Evolutionary conservation across 257 asterid species (phyloP).

Genomic region (Cinchona pubescens): DNA sequence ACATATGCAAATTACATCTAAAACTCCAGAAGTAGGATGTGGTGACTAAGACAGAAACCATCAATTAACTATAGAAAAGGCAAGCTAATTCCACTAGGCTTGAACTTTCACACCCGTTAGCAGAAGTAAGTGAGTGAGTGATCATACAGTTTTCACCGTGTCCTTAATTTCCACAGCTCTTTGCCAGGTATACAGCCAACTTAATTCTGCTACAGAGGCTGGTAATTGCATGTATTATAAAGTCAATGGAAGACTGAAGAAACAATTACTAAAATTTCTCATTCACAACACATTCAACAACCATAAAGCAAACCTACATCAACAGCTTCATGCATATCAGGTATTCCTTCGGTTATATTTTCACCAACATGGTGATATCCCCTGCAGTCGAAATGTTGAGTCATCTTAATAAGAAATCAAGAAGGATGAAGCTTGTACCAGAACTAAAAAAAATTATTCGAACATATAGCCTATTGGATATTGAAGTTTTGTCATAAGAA

Average conservation of each 20-base stretch:
- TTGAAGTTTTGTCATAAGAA: neutral
- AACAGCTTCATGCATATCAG: constrained; percentile 93
- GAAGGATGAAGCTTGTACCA: neutral
- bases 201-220: neutral
- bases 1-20: neutral
- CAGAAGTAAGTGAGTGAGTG: neutral
- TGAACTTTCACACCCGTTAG: neutral
- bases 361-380: constrained; percentile 81
- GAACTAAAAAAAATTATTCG: neutral
- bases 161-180: neutral
- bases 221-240: neutral
- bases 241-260: neutral
- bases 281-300: neutral
- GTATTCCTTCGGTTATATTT: constrained; percentile 76
- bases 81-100: neutral
- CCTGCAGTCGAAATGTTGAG: constrained; percentile 38
- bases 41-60: neutral
- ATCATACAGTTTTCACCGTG: neutral
- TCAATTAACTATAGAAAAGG: neutral
- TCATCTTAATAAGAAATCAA: neutral
- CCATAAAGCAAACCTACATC: constrained; percentile 55
- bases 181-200: neutral
- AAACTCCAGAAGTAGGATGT: too few species aligned
- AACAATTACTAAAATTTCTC: neutral
- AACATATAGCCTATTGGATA: neutral